Base-by-base conservation (phyloP, 2,329 filamentous ascomycete genomes). In the Cadophora sp. region DNA sequence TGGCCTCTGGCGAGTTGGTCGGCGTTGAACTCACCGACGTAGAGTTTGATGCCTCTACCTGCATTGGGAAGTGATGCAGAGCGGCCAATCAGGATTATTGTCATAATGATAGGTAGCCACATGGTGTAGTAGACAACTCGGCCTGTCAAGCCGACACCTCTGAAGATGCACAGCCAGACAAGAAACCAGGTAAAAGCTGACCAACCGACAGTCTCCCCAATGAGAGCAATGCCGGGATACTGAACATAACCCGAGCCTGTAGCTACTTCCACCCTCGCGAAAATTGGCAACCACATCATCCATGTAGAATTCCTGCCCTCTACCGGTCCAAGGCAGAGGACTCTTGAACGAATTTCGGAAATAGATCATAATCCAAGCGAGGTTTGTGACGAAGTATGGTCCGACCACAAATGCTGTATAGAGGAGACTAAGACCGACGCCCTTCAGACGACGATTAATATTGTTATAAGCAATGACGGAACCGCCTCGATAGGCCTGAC, bases 31-130 rank as follows among this genome's bases (percentile, higher is more conserved):
- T 62, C 59, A 4, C 59, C 59, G 7, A 62, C 19, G 29, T 62
- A 62, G 8, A 62, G 26, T 16, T 62, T 51, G 40, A 62, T 62
- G 7, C 59, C 59, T 31, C 46, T 37, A 5, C 40, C 19, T 34
- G 59, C 59, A 24, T 62, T 62, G n/a, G 59, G 43, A 50, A 62
- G 59, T 50, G 59, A 62, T 50, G 26, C 59, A 34, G 59, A 48
- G 11, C 59, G 59, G 16, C 40, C 59, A 11, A 62, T 62, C 26
- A 62, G 40, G 14, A 50, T 26, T 19, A 62, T 62, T 12, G 46
- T 62, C 12, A 51, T 50, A 16, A 50, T 34, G 12, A 62, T 62
- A 6, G 59, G 59, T 8, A 62, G 19, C 2, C 59, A 40, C 59
- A 62, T 62, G 7, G 59, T 62, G 26, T 48, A 48, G n/a, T 62